Base-by-base conservation (phyloP, 1,284 basidiomycete genomes). In the Naganishia albida region DNA sequence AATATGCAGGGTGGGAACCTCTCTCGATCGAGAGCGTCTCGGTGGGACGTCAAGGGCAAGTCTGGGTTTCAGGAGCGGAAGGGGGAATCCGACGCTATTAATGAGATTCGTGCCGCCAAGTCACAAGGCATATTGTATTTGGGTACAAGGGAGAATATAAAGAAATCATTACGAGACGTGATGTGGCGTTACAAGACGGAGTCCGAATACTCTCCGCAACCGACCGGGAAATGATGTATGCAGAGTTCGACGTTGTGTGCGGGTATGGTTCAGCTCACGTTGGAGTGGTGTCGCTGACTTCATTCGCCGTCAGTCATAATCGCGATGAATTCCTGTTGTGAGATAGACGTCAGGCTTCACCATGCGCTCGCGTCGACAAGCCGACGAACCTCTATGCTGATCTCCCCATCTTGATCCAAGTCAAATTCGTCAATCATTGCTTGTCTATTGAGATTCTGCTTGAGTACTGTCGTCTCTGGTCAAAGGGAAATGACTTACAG, bases 351-450 rank as follows among this genome's bases (percentile, higher is more conserved):
- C 34, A 26, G 51, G 13, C 10, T 46, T 18, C 39, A 60, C 25
- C 26, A 42, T 23, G 8, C 20, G n/a, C 23, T n/a, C 38, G 12
- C 23, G 15, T 3, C 3, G 15, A 34, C 34, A 40, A 51, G 30
- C 23, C 8, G 28, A 53, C 66, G 40, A 20, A 68, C 67, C 48
- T 68, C 67, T 46, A 68, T 57, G 23, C 52, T 93, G 77, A 99
- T 99, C 81, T 95, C 94, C 25, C 94, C 93, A 73, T 99, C 95
- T 78, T 95, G 90, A 81, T 99, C 95, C 42, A 99, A 86, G 79
- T 99, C 95, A 75, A 99, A 99, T 81, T 99, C 96, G 74, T 99
- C 96, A 74, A 99, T 99, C 95, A 99, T 99, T 23, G 95, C 96
- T 87, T 97, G 92, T 70, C 94, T 98, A 73, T 28, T 6, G 7